A percentile compares a stretch with the other conserved stretches of the same genome.
Evolutionary conservation across 2,329 filamentous ascomycete genomes (phyloP).

Genomic region (Trichocomaceae sp.): DNA sequence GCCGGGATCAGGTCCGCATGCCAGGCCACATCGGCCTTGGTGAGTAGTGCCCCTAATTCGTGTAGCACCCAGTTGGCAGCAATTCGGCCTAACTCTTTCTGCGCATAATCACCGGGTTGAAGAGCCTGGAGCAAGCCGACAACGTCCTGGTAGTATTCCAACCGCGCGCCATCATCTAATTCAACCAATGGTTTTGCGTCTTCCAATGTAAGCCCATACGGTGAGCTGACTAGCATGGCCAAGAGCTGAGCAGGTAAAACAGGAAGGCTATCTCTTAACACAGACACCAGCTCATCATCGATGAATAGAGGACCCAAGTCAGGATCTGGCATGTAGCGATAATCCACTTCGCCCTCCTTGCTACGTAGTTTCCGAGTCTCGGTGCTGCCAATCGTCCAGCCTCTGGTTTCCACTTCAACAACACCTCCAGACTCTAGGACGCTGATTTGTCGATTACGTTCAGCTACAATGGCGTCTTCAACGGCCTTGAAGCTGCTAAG

Average conservation of each 20-base stretch:
- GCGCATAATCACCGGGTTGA: constrained; percentile 17
- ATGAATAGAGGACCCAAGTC: constrained; percentile 78
- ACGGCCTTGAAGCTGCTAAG: constrained; percentile 90
- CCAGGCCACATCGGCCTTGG: constrained; percentile 47
- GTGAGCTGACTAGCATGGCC: constrained; percentile 50
- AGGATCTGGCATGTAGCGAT: constrained; percentile 96
- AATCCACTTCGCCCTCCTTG: constrained; percentile 96
- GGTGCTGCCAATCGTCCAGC: constrained; percentile 79
- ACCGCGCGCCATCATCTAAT: constrained; percentile 68
- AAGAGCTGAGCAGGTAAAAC: constrained; percentile 66
- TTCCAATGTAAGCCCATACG: constrained; percentile 67
- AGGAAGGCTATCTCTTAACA: constrained; percentile 59
- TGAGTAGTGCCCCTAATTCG: constrained; percentile 60
- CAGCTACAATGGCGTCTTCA: constrained; percentile 87
- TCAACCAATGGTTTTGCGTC: constrained; percentile 75
- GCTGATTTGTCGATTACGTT: constrained; percentile 79
- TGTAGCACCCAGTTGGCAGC: constrained; percentile 67
- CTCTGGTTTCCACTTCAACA: constrained; percentile 80
- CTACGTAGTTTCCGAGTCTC: constrained; percentile 76
- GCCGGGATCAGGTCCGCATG: constrained; percentile 35
- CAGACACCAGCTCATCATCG: constrained; percentile 58
- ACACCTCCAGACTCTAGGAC: constrained; percentile 68
- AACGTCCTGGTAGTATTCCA: constrained; percentile 65
- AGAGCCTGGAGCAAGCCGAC: constrained; percentile 31
- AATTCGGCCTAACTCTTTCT: constrained; percentile 39